Percentiles rank a stretch among this genome's conserved stretches.
Conservation (phyloP, 2,329 filamentous ascomycete species). For the Beauveria asiatica region DNA sequence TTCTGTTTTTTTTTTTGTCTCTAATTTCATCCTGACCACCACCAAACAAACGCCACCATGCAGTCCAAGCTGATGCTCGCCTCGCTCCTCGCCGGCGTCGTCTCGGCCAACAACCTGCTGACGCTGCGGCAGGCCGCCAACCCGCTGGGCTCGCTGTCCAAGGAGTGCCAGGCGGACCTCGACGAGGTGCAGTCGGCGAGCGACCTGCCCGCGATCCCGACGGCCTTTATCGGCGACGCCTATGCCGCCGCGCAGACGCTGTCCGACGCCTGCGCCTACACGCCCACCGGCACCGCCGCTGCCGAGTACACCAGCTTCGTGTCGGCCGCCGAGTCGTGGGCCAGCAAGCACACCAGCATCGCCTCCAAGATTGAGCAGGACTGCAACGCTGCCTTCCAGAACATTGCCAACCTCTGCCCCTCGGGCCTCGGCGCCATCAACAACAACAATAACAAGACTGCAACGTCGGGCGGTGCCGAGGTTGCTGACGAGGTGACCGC, state of each 20-base stretch:
- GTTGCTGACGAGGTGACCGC: slow-evolving; percentile 26
- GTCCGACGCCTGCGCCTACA: slow-evolving; percentile 26
- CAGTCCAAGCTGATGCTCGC: slow-evolving; percentile 10
- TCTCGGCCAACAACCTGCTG: slow-evolving; percentile 1
- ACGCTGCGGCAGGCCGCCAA: slow-evolving; percentile 18
- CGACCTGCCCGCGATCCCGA: slow-evolving; percentile 23
- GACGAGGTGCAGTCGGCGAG: slow-evolving; percentile 16
- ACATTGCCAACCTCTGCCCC: slow-evolving; percentile 3
- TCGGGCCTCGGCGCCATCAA: neutral
- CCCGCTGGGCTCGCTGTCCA: slow-evolving; percentile 9
- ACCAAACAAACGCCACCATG: neutral
- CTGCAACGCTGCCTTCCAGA: slow-evolving; percentile 19
- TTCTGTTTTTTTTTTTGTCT: too few relatives aligned
- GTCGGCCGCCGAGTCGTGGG: slow-evolving; percentile 23
- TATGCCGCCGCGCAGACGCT: slow-evolving; percentile 9
- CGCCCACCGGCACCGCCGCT: slow-evolving; percentile 22
- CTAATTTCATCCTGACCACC: slow-evolving; percentile 21
- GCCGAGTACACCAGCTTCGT: slow-evolving; percentile 25
- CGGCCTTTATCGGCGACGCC: slow-evolving; percentile 20
- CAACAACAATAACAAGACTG: neutral
- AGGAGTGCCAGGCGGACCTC: slow-evolving; percentile 18
- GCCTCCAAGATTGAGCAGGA: slow-evolving; percentile 18
- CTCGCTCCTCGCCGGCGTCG: slow-evolving; percentile 4
- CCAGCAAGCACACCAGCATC: slow-evolving; percentile 19
- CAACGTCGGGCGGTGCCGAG: neutral